Base-by-base conservation (phyloP, 2,329 filamentous ascomycete species). In the Aspergillus hiratsukae region DNA sequence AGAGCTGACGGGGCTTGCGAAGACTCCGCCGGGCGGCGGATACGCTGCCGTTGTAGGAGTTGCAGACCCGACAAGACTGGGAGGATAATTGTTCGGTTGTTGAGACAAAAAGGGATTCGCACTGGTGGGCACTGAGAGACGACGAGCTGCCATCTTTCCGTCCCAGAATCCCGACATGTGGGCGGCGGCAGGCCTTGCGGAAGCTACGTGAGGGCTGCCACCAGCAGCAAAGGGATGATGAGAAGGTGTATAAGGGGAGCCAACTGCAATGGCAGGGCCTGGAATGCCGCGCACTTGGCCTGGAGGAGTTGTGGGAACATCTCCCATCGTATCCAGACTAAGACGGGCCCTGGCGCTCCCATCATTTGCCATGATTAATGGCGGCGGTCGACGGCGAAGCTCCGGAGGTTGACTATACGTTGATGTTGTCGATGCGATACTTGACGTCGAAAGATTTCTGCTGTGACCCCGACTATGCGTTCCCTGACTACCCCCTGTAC, bases 391-490 rank as follows among this genome's bases (percentile, higher is more conserved):
- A 57, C 88, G 84, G 51, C 90, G 84, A 41, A 82, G 73, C 56
- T 91, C 88, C 48, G 81, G 72, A 14, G 74, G 78, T n/a, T 82
- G 76, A 61, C 83, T 86, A 57, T 87, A 87, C 50, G 80, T 86
- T 1, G 89, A 91, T 53, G 85, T 77, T 6, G 87, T 86, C 0
- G 90, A 93, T 27, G 85, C 81, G 64, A 97, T 91, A 72, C 91
- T 96, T 0, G 92, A 96, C 2, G 90, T 86, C 0, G 92, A 97
- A 2, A 96, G 77, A 71, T 96, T 96, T 55, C 86, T 79, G 64
- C 87, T 89, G 72, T 97, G 92, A 1, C 91, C 91, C 57, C 91
- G 83, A 58, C 81, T 83, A 31, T 89, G 87, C 6, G 86, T 83
- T 19, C 84, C 83, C 59, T 87, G 82, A 66, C 88, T 93, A 27